Base-by-base conservation (phyloP, 2,329 filamentous ascomycete genomes). In the Alternaria conjuncta region DNA sequence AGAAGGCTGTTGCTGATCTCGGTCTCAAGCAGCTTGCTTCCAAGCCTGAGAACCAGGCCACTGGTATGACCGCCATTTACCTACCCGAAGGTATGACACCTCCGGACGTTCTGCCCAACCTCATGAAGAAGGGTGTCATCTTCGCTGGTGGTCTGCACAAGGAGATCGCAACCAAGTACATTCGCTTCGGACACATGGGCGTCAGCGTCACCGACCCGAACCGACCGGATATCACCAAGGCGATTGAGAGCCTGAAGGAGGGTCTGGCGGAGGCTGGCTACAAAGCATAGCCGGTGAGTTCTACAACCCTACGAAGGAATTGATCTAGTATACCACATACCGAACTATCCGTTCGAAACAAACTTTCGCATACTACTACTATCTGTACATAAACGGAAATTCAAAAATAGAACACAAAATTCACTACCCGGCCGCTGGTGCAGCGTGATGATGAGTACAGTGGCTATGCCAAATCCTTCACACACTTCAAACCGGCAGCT, bases 21-120 rank as follows among this genome's bases (percentile, higher is more conserved):
- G 96, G 96, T 5, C 86, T 99, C 63, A 92, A 93, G 83, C 92
- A 97, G 79, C 86, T 99, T 41, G 94, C 96, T 21, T 82, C 87
- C 36, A 92, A 95, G 80, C 91, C 92, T 0, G 93, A 95, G 74
- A 92, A 97, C 81, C 95, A 98, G 83, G 94, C 96, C 45, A 95
- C 97, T 80, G 94, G 92, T 74, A 99, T 99, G 96, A 99, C 96
- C 4, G 95, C 96, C 62, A 96, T 99, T 71, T 97, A 96, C 82
- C 87, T 99, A 59, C 96, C 96, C 2, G 93, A 98, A 65, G 90
- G 87, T 44, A 84, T 98, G 57, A 89, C 90, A 72, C 90, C 92
- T 28, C 87, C 94, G 3, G 92, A 97, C 69, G 85, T 99, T 32
- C 86, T 99, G 57, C 94, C 96, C 12, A 94, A 89, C 77, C 84